Evolutionary conservation across 371 early-diverging fungal genomes (phyloP), one percentile per base, ranked within the genome.

Genomic region (Zychaea mexicana): DNA sequence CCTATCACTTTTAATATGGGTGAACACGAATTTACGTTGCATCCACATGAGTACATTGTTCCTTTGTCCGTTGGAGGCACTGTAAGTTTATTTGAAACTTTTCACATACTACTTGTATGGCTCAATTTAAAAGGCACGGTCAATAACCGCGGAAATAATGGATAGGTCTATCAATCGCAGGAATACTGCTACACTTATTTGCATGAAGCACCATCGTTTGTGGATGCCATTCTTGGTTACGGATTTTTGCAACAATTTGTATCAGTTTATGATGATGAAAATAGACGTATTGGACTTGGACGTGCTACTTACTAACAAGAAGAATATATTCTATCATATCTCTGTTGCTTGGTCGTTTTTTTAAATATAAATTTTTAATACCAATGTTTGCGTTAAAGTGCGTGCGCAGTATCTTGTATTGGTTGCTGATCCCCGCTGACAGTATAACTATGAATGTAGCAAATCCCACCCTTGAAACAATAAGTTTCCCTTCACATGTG

Each of bases 241-340:
- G 78, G 78, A 0, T 81, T 81, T 52, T 59, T 81, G 15, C 81
- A 81, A 32, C 72, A 72, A n/a, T 76, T 63, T 45, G 78, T 78
- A 4, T 72, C 81, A 6, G 70, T 78, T 0, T 81, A 72, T 64
- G 77, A 81, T 52, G 69, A 68, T 58, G 74, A 74, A 24, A 72
- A 74, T 19, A 66, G 64, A 17, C 67, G 72, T 36, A 68, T 81
- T 56, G 81, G 81, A 4, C 69, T 81, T 52, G 78, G 73, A 56
- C 6, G 56, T 30, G 17, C 17, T 53, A n/a, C 26, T 30, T 7
- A 13, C 2, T 28, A 53, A 19, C 30, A 53, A 30, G 8, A 53
- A 24, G 15, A 28, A 53, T 53, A 53, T 17, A 28, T 13, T 28
- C 19, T 42, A 6, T 30, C 26, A 53, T 30, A 30, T 53, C 4